Percentiles rank a stretch among this genome's conserved stretches.
These are phyloP conservation scores for Lipomyces oligophaga DNA, from an alignment of 805 yeast species.

Conservation along the genomic window DNA sequence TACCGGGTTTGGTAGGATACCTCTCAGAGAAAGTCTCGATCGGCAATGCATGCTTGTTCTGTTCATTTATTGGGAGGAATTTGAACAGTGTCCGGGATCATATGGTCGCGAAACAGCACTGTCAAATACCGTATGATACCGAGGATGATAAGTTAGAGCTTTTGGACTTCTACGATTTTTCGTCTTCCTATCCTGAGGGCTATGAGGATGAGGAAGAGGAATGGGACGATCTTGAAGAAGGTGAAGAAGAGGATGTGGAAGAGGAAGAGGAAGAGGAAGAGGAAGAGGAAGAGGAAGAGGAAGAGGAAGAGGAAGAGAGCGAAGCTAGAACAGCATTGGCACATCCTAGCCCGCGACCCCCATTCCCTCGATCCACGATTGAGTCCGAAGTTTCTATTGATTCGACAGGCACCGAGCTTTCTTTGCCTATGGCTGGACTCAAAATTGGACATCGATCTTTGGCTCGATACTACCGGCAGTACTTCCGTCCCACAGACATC, in stretches of 20 bases:
- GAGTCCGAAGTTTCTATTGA: slow-evolving; percentile 44
- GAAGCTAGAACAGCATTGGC: slow-evolving; percentile 22
- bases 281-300: slow-evolving; percentile 43
- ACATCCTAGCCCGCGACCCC: not conserved
- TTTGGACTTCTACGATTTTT: slow-evolving; percentile 79
- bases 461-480: slow-evolving; percentile 68
- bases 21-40: slow-evolving; percentile 75
- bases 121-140: slow-evolving; percentile 81
- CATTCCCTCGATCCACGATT: no score
- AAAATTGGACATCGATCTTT: slow-evolving; percentile 79
- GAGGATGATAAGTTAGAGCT: slow-evolving; percentile 72
- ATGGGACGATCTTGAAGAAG: slow-evolving; percentile 41
- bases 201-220: slow-evolving; percentile 34
- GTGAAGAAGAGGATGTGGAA: slow-evolving; percentile 37
- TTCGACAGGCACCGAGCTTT: slow-evolving; percentile 59
- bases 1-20: slow-evolving; percentile 67
- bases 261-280: slow-evolving; percentile 27
- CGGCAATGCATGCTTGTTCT: slow-evolving; percentile 79
- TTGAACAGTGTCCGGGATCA: slow-evolving; percentile 88
- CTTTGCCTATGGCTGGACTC: slow-evolving; percentile 66
- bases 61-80: slow-evolving; percentile 78
- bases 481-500: slow-evolving; percentile 48
- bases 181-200: slow-evolving; percentile 51
- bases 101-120: slow-evolving; percentile 79
- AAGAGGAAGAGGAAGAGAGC: slow-evolving; percentile 36